Conservation (phyloP, 768 basidiomycete species). For the Tylopilus sp. region DNA sequence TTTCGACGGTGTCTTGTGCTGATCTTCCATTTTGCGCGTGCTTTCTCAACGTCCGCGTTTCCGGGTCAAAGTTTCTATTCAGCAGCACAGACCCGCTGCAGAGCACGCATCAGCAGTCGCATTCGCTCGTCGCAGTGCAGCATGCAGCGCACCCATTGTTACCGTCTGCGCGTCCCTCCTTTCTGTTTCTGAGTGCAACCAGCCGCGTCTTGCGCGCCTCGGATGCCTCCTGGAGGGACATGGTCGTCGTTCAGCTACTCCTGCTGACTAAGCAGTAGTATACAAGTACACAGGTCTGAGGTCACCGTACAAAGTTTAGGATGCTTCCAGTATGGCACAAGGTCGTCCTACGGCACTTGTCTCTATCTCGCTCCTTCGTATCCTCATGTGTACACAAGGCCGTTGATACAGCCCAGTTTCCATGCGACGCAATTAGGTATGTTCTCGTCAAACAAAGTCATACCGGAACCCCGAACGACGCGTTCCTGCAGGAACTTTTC, state of each 20-base stretch:
- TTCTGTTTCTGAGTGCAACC: constrained; percentile 69
- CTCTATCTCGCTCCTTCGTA: constrained; percentile 23
- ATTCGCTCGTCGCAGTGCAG: neutral
- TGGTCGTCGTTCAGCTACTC: constrained; percentile 18
- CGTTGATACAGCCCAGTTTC: constrained; percentile 59
- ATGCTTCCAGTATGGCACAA: constrained; percentile 35
- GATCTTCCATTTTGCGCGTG: constrained; percentile 53
- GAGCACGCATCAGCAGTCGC: constrained; percentile 15
- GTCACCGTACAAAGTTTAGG: neutral
- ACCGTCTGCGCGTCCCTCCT: constrained; percentile 51
- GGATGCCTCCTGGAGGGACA: constrained; percentile 73
- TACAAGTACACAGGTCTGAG: too few species aligned
- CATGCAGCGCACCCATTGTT: constrained; percentile 39
- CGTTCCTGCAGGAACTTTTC: constrained; percentile 71
- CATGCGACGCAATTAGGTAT: constrained; percentile 68
- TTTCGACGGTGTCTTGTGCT: constrained; percentile 85
- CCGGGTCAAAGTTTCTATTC: constrained; percentile 87
- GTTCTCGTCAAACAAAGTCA: neutral
- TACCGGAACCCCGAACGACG: neutral
- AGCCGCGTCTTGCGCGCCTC: constrained; percentile 81
- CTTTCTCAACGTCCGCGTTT: constrained; percentile 74
- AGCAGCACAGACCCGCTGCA: constrained; percentile 51
- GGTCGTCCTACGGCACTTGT: neutral
- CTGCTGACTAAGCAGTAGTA: constrained; percentile 33
- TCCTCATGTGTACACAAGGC: constrained; percentile 32